Conservation (phyloP, 1,284 basidiomycete genomes). For the Ganoderma lingzhi region DNA sequence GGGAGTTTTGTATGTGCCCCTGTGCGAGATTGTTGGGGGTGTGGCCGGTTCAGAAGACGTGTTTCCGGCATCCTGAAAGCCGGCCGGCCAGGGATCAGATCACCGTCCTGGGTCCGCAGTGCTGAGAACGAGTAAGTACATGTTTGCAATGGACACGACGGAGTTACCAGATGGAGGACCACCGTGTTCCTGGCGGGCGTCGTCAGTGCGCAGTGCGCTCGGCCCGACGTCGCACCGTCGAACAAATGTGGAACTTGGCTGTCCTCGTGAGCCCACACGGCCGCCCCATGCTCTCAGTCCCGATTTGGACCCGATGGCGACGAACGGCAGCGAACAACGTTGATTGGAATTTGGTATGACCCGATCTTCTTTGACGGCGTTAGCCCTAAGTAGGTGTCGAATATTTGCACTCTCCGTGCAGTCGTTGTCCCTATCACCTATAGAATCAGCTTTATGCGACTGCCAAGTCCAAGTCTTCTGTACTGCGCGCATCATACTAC, state of each 20-base stretch:
- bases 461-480: too few relatives aligned
- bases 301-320: too few relatives aligned
- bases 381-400: too few relatives aligned
- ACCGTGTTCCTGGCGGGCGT: neutral
- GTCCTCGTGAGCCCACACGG: neutral
- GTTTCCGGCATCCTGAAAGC: constrained; percentile 29
- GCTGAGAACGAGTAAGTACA: constrained; percentile 10
- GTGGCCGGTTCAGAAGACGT: constrained; percentile 8
- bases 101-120: constrained; percentile 2
- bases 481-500: too few relatives aligned
- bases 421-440: too few relatives aligned
- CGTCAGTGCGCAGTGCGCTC: neutral
- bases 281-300: neutral
- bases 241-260: neutral
- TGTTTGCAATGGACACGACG: neutral
- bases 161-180: neutral
- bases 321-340: too few relatives aligned
- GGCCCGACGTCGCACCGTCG: neutral
- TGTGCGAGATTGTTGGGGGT: constrained; percentile 8
- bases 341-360: too few relatives aligned
- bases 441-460: too few relatives aligned
- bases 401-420: too few relatives aligned
- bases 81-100: constrained; percentile 14
- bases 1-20: constrained; percentile 23
- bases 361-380: too few relatives aligned